These are phyloP conservation scores for Nakaseomyces uthaithaninus DNA, from an alignment of 1,139 yeast species.

Conservation along the genomic window DNA sequence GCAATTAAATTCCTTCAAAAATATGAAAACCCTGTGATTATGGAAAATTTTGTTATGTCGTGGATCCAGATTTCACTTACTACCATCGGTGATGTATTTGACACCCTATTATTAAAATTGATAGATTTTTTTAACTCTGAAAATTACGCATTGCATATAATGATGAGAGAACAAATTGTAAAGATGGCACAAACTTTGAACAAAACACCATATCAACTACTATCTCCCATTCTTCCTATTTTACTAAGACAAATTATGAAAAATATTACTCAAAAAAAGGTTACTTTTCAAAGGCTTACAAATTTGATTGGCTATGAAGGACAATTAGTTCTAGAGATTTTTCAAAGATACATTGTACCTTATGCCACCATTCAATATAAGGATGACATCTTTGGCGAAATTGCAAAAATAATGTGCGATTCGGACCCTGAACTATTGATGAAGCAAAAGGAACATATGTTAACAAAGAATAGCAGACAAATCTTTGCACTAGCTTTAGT, in stretches of 20 bases:
- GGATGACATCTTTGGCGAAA: conserved; percentile 52
- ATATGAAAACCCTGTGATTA: conserved; percentile 13
- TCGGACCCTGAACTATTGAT: conserved; percentile 17
- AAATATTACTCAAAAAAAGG: conserved; percentile 40
- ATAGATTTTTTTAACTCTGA: conserved; percentile 28
- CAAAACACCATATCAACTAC: conserved; percentile 57
- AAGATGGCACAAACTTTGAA: conserved; percentile 36
- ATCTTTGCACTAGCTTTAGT: conserved; percentile 32
- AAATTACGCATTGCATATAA: conserved; percentile 25
- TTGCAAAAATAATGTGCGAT: conserved; percentile 37
- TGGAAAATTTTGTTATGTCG: conserved; percentile 24
- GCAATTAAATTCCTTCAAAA: conserved; percentile 24
- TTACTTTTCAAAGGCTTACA: conserved; percentile 52
- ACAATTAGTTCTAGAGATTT: conserved; percentile 55
- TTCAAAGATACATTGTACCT: conserved; percentile 72
- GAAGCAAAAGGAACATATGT: conserved; percentile 18
- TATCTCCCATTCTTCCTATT: conserved; percentile 72
- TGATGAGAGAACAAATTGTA: conserved; percentile 29
- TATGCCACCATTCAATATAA: conserved; percentile 58
- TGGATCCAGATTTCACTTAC: conserved; percentile 29
- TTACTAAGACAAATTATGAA: conserved; percentile 61
- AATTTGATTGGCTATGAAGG: conserved; percentile 56
- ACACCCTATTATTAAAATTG: conserved; percentile 26
- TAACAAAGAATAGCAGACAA: conserved; percentile 29
- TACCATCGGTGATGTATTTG: conserved; percentile 28